Percentiles rank a stretch among this genome's conserved stretches.
Conservation (phyloP, 805 yeast genomes). For the Wickerhamiella kazuoi region DNA sequence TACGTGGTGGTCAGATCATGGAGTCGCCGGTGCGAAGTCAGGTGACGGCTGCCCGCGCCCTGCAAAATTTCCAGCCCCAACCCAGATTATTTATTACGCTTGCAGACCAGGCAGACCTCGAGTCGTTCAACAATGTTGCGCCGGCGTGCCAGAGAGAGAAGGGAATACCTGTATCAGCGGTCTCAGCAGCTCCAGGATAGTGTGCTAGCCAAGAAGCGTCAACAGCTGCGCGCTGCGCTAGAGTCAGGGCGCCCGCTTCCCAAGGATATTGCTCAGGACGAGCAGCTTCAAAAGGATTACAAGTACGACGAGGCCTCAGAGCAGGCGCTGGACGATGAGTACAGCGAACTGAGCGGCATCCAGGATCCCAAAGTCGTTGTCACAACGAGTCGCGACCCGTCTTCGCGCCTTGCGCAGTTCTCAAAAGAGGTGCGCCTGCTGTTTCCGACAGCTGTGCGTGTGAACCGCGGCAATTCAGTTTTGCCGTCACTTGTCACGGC, state of each 20-base stretch:
- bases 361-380: slow-evolving; percentile 80
- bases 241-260: slow-evolving; percentile 85
- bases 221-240: slow-evolving; percentile 66
- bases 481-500: slow-evolving; percentile 72
- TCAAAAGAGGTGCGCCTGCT: slow-evolving; percentile 79
- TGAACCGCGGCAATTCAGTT: slow-evolving; percentile 85
- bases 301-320: slow-evolving; percentile 70
- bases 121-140: slow-evolving; percentile 48
- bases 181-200: slow-evolving; percentile 85
- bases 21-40: no score
- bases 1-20: no score
- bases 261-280: slow-evolving; percentile 80
- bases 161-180: slow-evolving; percentile 80
- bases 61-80: no score
- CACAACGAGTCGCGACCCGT: slow-evolving; percentile 87
- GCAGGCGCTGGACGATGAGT: slow-evolving; percentile 61
- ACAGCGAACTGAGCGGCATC: slow-evolving; percentile 69
- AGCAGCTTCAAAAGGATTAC: slow-evolving; percentile 59
- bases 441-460: slow-evolving; percentile 75
- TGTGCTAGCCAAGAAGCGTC: slow-evolving; percentile 67
- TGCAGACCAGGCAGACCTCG: no score
- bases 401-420: slow-evolving; percentile 70
- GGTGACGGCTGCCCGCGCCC: no score
- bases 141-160: slow-evolving; percentile 89
- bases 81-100: no score